These are phyloP conservation scores for Macrolepiota fuliginosa DNA, from an alignment of 768 basidiomycete species.

Conservation along the genomic window DNA sequence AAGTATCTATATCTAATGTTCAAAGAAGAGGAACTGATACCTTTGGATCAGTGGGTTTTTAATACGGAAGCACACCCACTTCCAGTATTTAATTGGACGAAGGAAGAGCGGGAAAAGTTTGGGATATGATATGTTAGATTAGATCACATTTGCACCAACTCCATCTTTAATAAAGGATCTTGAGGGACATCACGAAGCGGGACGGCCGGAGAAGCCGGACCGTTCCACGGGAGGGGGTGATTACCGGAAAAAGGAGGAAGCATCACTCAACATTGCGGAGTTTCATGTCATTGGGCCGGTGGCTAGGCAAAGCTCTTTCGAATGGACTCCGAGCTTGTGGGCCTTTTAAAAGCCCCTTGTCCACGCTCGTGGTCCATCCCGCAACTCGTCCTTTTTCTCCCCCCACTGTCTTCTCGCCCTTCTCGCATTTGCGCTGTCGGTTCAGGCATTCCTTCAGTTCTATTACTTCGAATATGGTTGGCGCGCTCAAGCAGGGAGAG, in stretches of 20 bases:
- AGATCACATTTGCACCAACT: conserved; percentile 1
- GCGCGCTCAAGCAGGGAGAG: conserved; percentile 56
- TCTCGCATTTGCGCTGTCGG: conserved; percentile 8
- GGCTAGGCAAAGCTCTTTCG: conserved; percentile 1
- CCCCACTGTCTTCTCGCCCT: conserved; percentile 13
- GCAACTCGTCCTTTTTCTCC: conserved; percentile 6
- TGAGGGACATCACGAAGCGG: background rate
- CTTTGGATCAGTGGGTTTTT: conserved; percentile 57
- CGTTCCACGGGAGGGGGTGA: background rate
- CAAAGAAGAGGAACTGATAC: conserved; percentile 56
- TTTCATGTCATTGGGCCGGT: conserved; percentile 12
- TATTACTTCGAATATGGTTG: conserved; percentile 18
- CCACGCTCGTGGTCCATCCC: background rate
- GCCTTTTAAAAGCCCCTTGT: conserved; percentile 14
- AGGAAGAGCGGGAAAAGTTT: conserved; percentile 44
- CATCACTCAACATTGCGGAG: background rate
- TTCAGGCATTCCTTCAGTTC: background rate
- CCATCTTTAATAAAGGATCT: background rate
- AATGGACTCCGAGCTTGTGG: conserved; percentile 15
- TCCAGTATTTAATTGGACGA: conserved; percentile 65
- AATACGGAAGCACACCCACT: conserved; percentile 78
- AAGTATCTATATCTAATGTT: conserved; percentile 78
- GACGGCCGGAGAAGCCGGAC: conserved; percentile 4
- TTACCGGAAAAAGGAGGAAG: conserved; percentile 1
- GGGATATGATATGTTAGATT: conserved; percentile 27